Evolutionary conservation across 495 filamentous ascomycete species (phyloP).

Genomic region (Aspergillus bertholletiae): DNA sequence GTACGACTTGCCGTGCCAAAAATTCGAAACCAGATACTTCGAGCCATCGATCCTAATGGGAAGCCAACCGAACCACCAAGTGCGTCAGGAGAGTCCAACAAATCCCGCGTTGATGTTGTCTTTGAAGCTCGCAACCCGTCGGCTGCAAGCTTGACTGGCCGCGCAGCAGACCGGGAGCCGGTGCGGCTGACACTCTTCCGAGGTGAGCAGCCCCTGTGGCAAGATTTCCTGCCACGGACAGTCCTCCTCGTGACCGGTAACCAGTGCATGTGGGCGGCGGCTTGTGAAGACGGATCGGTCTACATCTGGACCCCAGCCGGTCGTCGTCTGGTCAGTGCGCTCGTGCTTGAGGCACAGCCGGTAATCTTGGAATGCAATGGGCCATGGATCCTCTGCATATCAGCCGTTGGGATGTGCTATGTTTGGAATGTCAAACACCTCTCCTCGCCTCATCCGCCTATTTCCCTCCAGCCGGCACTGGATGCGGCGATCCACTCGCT

Average conservation of each 20-base stretch:
- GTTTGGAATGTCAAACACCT: conserved; percentile 92
- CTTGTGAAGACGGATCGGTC: conserved; percentile 89
- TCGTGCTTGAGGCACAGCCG: conserved; percentile 87
- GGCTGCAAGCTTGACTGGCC: conserved; percentile 51
- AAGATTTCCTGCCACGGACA: conserved; percentile 82
- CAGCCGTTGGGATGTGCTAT: conserved; percentile 82
- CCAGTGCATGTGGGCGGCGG: conserved; percentile 83
- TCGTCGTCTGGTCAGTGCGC: conserved; percentile 73
- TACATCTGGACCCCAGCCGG: conserved; percentile 96
- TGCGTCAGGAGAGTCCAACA: conserved; percentile 54
- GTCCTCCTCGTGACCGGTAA: conserved; percentile 87
- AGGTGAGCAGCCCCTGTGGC: conserved; percentile 84
- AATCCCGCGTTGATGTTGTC: conserved; percentile 57
- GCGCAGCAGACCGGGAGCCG: conserved; percentile 67
- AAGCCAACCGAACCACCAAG: conserved; percentile 44
- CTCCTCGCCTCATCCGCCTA: conserved; percentile 79
- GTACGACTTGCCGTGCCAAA: conserved; percentile 88
- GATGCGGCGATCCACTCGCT: conserved; percentile 76
- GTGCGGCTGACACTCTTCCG: conserved; percentile 76
- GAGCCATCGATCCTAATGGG: conserved; percentile 42
- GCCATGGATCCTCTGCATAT: conserved; percentile 84
- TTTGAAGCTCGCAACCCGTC: conserved; percentile 74
- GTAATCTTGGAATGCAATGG: conserved; percentile 89
- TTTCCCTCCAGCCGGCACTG: conserved; percentile 85
- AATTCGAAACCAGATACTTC: conserved; percentile 72